Percentiles rank a stretch among this genome's conserved stretches.
These are phyloP conservation scores for Aspergillus wentii DNA, from an alignment of 495 filamentous ascomycete species.

Conservation along the genomic window DNA sequence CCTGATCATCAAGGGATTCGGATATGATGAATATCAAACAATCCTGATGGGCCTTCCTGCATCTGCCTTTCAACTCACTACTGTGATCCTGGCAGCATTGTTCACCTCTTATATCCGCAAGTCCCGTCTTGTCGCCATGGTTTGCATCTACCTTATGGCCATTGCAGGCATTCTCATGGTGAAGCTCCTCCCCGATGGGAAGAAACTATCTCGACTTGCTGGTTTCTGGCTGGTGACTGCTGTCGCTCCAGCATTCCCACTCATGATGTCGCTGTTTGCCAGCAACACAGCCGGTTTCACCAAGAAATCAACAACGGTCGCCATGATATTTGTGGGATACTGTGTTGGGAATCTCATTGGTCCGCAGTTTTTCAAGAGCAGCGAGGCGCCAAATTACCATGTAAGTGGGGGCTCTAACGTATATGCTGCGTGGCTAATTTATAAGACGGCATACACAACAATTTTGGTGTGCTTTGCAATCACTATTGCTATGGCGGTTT, in stretches of 20 bases:
- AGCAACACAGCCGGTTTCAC: slow-evolving; percentile 29
- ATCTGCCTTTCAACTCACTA: slow-evolving; percentile 7
- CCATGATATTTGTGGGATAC: slow-evolving; percentile 17
- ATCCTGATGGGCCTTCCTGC: slow-evolving; percentile 18
- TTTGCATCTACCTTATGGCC: slow-evolving; percentile 6
- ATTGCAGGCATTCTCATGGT: slow-evolving; percentile 15
- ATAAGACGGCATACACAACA: slow-evolving; percentile 16
- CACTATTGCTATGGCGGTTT: slow-evolving; percentile 5
- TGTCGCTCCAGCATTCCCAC: slow-evolving; percentile 10
- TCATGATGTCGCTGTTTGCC: slow-evolving; percentile 14
- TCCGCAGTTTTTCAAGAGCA: slow-evolving; percentile 15
- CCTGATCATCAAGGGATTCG: slow-evolving; percentile 27
- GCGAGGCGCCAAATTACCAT: slow-evolving; percentile 14
- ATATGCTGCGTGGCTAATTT: neutral
- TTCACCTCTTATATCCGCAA: slow-evolving; percentile 10
- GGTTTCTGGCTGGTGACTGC: slow-evolving; percentile 13
- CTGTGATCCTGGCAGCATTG: slow-evolving; percentile 7
- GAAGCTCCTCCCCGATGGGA: slow-evolving; percentile 6
- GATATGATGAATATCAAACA: slow-evolving; percentile 19
- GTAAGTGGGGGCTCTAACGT: slow-evolving; percentile 2
- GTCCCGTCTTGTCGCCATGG: slow-evolving; percentile 8
- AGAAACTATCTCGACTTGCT: slow-evolving; percentile 10
- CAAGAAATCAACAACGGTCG: slow-evolving; percentile 14
- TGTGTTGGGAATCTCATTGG: slow-evolving; percentile 18
- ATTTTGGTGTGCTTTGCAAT: slow-evolving; percentile 11